Evolutionary conservation across 768 basidiomycete genomes (phyloP).

Genomic region (Russula foetens): DNA sequence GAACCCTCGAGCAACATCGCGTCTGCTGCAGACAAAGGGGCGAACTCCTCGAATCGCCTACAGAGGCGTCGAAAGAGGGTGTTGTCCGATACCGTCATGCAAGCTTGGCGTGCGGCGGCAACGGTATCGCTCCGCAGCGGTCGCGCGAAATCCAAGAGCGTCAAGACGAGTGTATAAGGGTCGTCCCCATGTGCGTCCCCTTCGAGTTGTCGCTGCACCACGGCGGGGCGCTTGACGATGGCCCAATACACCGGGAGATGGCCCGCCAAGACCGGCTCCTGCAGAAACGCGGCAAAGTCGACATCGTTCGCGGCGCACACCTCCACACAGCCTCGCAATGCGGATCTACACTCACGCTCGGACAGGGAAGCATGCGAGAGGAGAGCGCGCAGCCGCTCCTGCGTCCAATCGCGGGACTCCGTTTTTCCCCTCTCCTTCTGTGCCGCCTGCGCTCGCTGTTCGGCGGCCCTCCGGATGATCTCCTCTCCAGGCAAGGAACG

Average conservation of each 20-base stretch:
- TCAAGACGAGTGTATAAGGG: slow-evolving; percentile 33
- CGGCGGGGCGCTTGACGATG: slow-evolving; percentile 43
- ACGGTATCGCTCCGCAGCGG: slow-evolving; percentile 31
- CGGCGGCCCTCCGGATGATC: no score
- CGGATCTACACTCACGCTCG: slow-evolving; percentile 26
- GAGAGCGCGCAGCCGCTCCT: background rate
- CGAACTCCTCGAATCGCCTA: slow-evolving; percentile 37
- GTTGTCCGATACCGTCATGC: slow-evolving; percentile 53
- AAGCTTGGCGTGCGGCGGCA: slow-evolving; percentile 49
- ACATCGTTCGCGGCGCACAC: slow-evolving; percentile 43
- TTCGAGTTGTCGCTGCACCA: background rate
- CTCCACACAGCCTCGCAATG: slow-evolving; percentile 48
- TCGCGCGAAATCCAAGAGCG: slow-evolving; percentile 33
- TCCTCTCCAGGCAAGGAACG: no score
- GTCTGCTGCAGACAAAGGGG: slow-evolving; percentile 40
- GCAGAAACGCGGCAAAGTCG: slow-evolving; percentile 45
- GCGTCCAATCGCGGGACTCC: background rate
- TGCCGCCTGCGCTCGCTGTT: background rate
- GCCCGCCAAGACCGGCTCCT: slow-evolving; percentile 50
- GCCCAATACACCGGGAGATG: slow-evolving; percentile 68
- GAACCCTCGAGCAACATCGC: background rate
- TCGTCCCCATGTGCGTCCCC: slow-evolving; percentile 17
- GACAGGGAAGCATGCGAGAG: background rate
- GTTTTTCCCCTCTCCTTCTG: background rate
- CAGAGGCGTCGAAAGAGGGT: slow-evolving; percentile 51